Evolutionary conservation across 176 grass and related monocot genomes (phyloP).

Genomic region (Raddia distichophylla): DNA sequence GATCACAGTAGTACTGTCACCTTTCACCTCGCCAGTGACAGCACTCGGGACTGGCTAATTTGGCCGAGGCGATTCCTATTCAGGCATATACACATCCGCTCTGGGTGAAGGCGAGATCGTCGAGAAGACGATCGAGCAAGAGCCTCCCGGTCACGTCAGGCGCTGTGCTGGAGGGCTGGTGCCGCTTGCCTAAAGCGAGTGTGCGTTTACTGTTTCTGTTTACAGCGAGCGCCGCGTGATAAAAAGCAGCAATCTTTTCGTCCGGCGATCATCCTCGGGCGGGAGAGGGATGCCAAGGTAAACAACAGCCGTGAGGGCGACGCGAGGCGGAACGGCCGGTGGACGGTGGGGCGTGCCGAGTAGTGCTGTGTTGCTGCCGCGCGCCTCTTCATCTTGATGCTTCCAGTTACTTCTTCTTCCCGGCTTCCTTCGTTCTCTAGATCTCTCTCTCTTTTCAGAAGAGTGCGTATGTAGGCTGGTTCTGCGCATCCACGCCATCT

Average conservation of each 20-base stretch:
- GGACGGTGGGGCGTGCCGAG: neutral
- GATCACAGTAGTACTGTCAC: neutral
- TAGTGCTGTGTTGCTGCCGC: neutral
- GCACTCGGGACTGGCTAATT: too few species aligned
- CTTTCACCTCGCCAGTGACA: neutral
- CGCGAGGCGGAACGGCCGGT: neutral
- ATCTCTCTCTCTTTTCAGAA: neutral
- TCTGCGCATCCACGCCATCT: constrained; percentile 16
- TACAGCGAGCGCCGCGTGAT: neutral
- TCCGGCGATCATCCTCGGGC: neutral
- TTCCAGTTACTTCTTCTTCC: constrained; percentile 19
- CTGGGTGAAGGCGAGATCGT: too few species aligned
- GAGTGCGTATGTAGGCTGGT: constrained; percentile 33
- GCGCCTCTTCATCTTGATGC: neutral
- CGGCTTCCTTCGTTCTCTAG: neutral
- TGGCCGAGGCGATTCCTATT: neutral
- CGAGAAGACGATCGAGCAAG: too few species aligned
- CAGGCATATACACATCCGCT: too few species aligned
- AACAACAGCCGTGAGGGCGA: constrained; percentile 28
- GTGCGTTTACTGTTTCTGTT: neutral
- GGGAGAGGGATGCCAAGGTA: constrained; percentile 19
- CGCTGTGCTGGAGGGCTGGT: neutral
- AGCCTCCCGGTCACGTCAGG: neutral
- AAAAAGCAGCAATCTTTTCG: neutral
- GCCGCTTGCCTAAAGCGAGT: neutral